Base-by-base conservation (phyloP, 345 rosid genomes). In the Pugionium cornutum region DNA sequence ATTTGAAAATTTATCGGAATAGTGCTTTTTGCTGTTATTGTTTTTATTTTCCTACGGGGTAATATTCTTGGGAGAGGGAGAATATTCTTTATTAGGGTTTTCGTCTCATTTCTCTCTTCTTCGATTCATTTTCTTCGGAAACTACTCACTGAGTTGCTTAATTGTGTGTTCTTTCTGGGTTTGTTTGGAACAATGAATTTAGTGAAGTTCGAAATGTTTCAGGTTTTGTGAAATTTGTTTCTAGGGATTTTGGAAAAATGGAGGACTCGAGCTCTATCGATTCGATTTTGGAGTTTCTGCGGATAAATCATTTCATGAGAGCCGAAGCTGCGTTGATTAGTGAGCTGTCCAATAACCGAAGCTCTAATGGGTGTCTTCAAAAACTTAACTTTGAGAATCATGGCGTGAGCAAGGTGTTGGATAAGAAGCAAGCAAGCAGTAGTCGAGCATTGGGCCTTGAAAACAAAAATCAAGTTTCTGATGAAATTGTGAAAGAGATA, bases 281-380 rank as follows among this genome's bases (percentile, higher is more conserved):
- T 37, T 81, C 77, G 63, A 88, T 92, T 75, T 73, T 92, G 67
- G 89, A 86, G 10, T 92, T 86, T 78, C 63, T 92, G 72, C 72
- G 80, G 81, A 84, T 66, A 64, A 89, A 89, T 79, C 83, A 57
- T 35, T 87, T 92, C 68, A 78, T 82, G 1, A 80, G 88, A 81
- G 97, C 98, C 41, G 98, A 92, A 87, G 89, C 89, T 50, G 96
- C 97, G 47, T 75, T 92, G 76, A 88, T 86, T 43, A 73, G 87
- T 73, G 98, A 92, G 84, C 85, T 92, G 2, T 57, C 50, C 49
- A 76, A 66, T 66, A 82, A n/a, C 56, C 82, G 80, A 66, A 91
- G 83, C 78, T 74, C 84, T 47, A 87, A 84, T 80, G 90, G 86
- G 25, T 72, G 79, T 49, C 75, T 85, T 74, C 77, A 79, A 76